Evolutionary conservation across 805 yeast species (phyloP).

Genomic region (Ogataea glucozyma): DNA sequence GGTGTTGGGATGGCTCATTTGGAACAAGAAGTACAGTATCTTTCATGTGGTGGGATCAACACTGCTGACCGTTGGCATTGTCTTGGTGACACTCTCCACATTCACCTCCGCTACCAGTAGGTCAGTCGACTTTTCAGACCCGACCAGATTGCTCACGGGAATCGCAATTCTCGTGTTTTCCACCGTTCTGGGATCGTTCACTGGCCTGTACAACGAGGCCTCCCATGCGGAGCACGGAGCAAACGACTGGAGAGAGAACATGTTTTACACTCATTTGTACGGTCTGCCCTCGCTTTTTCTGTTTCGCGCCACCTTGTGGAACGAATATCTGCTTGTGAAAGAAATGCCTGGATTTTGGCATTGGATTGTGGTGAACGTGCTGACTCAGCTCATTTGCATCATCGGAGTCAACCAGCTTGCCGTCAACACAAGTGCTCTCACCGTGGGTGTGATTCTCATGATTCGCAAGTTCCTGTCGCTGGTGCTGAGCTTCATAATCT

Average conservation of each 20-base stretch:
- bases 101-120: neutral
- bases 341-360: conserved; percentile 8
- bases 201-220: conserved; percentile 58
- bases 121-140: neutral
- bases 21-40: conserved; percentile 44
- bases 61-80: conserved; percentile 56
- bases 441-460: conserved; percentile 60
- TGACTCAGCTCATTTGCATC: conserved; percentile 63
- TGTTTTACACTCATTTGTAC: conserved; percentile 60
- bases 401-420: conserved; percentile 67
- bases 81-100: conserved; percentile 39
- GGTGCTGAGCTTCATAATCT: conserved; percentile 53
- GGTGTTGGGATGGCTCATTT: conserved; percentile 51
- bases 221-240: conserved; percentile 49
- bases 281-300: conserved; percentile 54
- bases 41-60: conserved; percentile 52
- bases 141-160: conserved; percentile 32
- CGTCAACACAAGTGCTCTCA: conserved; percentile 58
- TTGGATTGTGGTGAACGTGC: conserved; percentile 43
- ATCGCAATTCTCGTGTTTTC: conserved; percentile 45
- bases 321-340: conserved; percentile 17
- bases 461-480: conserved; percentile 64
- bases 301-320: conserved; percentile 29
- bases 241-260: conserved; percentile 57
- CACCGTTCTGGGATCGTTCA: conserved; percentile 52